phyloP scores from a whole-genome alignment of 129 eudicot species.

The Chrysanthemum seticuspe region DNA sequence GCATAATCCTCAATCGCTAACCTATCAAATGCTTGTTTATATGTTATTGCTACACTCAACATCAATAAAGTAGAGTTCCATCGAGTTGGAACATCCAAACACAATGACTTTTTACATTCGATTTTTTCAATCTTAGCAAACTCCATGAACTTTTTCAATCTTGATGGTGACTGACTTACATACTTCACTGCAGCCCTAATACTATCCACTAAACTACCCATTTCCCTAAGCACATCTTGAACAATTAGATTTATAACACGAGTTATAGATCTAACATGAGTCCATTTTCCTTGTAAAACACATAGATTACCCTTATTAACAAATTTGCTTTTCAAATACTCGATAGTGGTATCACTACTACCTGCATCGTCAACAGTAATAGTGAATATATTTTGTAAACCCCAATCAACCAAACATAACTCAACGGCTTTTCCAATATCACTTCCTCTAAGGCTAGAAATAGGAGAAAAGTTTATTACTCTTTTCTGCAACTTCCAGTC shows the following conservation, averaged over 20 bases:
- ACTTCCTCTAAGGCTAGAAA: conserved; percentile 20
- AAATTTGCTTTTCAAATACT: conserved; percentile 2
- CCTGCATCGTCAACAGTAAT: conserved; percentile 30
- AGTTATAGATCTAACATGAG: neutral
- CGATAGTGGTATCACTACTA: conserved; percentile 17
- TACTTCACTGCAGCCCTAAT: conserved; percentile 25
- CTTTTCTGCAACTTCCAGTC: conserved; percentile 35
- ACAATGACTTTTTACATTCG: conserved; percentile 1
- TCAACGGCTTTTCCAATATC: conserved; percentile 19
- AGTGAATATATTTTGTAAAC: conserved; percentile 23
- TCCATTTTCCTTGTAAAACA: conserved; percentile 18
- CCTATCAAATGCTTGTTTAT: conserved; percentile 26
- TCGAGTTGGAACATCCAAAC: conserved; percentile 16
- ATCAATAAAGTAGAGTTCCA: conserved; percentile 31
- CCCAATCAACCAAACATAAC: conserved; percentile 27
- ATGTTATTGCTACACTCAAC: conserved; percentile 14
- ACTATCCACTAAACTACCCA: neutral
- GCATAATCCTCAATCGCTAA: conserved; percentile 1
- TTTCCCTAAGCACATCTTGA: conserved; percentile 23
- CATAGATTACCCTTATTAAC: neutral
- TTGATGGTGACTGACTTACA: conserved; percentile 22
- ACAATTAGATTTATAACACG: conserved; percentile 14
- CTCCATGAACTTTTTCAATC: conserved; percentile 10
- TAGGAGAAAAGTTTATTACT: conserved; percentile 20
- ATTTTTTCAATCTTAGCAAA: neutral